Evolutionary conservation across 192 early-diverging fungal species (phyloP).

Genomic region (Coemansia sp.): DNA sequence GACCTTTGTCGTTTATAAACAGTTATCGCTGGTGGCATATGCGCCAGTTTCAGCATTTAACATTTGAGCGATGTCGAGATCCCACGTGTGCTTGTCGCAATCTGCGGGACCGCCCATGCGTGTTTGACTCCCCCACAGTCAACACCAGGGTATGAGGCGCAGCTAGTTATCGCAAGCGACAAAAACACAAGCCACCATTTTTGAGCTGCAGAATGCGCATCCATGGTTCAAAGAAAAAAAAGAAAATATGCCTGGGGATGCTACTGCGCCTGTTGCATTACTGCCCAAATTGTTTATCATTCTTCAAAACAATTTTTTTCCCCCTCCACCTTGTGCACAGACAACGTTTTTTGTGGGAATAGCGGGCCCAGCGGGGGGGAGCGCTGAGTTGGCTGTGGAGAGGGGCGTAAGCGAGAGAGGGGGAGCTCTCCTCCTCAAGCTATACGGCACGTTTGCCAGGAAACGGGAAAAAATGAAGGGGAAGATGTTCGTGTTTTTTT

Average conservation of each 20-base stretch:
- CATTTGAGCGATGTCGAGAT: neutral
- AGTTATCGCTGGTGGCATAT: neutral
- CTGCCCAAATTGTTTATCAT: constrained; percentile 1
- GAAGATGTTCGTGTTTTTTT: neutral
- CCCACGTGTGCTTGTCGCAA: neutral
- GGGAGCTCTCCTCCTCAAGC: neutral
- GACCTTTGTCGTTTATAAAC: neutral
- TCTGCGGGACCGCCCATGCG: neutral
- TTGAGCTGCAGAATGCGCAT: neutral
- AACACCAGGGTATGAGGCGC: constrained; percentile 8
- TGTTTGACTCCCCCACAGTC: constrained; percentile 2
- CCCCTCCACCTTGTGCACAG: neutral
- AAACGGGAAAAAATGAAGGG: neutral
- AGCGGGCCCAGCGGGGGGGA: neutral
- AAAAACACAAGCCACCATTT: constrained; percentile 13
- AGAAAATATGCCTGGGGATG: neutral
- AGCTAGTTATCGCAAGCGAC: constrained; percentile 10
- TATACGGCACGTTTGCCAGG: neutral
- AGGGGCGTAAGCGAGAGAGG: no score
- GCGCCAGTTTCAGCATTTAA: neutral
- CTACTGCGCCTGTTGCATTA: neutral
- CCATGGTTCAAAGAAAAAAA: neutral
- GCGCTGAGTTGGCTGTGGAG: no score
- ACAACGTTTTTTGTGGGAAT: constrained; percentile 2
- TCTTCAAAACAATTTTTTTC: neutral